These are phyloP conservation scores for Suhomyces faveliae DNA, from an alignment of 805 yeast genomes.

Conservation along the genomic window DNA sequence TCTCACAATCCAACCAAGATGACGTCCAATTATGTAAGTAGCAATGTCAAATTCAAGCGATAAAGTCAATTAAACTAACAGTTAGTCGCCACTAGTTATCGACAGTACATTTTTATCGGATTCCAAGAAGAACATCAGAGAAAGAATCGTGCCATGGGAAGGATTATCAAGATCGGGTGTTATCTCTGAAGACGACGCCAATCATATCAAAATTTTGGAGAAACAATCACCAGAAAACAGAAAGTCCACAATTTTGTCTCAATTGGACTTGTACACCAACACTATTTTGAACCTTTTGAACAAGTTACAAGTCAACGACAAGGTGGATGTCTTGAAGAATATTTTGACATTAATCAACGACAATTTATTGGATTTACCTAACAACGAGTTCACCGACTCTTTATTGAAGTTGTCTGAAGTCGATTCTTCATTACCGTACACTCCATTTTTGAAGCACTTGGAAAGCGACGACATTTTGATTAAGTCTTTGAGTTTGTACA, in stretches of 20 bases:
- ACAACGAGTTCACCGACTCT: constrained; percentile 33
- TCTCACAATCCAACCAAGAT: background rate
- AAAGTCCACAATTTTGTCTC: constrained; percentile 39
- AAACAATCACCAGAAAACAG: constrained; percentile 45
- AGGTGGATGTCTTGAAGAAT: constrained; percentile 67
- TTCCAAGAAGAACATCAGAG: constrained; percentile 64
- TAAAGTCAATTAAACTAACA: background rate
- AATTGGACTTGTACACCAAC: constrained; percentile 52
- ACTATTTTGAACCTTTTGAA: constrained; percentile 55
- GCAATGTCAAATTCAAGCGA: background rate
- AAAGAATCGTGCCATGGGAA: constrained; percentile 89
- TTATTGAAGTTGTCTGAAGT: constrained; percentile 43
- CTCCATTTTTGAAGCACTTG: constrained; percentile 52
- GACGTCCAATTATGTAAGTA: background rate
- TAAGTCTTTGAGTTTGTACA: constrained; percentile 53
- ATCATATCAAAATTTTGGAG: constrained; percentile 52
- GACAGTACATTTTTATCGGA: constrained; percentile 70
- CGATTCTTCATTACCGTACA: constrained; percentile 50
- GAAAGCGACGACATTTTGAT: constrained; percentile 56
- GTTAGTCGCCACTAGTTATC: constrained; percentile 39
- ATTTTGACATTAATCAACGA: constrained; percentile 63
- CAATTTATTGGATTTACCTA: constrained; percentile 41
- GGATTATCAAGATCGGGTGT: constrained; percentile 76
- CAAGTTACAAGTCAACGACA: constrained; percentile 40
- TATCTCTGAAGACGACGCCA: constrained; percentile 67